Evolutionary conservation across 345 rosid genomes (phyloP), one percentile per base, ranked within the genome.

Genomic region (Kandelia obovata): DNA sequence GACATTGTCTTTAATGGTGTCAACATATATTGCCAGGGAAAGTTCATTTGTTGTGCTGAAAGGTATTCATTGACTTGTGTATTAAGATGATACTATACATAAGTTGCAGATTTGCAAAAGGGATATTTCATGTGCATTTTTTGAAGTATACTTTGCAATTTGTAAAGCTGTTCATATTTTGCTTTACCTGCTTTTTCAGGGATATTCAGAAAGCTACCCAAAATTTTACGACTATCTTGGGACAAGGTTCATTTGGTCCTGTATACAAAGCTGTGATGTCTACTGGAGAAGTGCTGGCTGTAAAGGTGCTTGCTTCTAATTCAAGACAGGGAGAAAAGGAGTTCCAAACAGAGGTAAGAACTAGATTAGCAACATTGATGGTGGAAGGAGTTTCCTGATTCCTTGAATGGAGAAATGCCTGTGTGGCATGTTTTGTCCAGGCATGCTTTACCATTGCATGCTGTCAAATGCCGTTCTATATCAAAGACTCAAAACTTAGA

Each of bases 161-260:
- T 43, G 49, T 58, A 61, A 58, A 32, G 62, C 43, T 3, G 19
- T 57, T 60, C 35, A 47, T 66, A 19, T 10, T 63, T 35, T 26
- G 16, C 43, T 21, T 64, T 55, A 31, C 49, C 37, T 26, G 20
- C 51, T 69, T 57, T 69, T 67, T 58, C 86, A 91, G 97, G 93
- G 99, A 89, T 80, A 80, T 95, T 59, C 93, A 92, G 85, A 95
- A 95, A 83, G 96, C 93, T 63, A 95, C 99, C 43, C 83, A 86
- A 58, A 88, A 85, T 74, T 95, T 91, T 73, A 91, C 93, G 8
- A 89, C 92, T 23, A 68, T 84, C 58, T 61, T 95, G 64, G 99
- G 99, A 32, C 84, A 92, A 84, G 99, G 99, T 64, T 86, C 99
- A 58, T 92, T 88, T 80, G 99, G 99, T 74, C 96, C 96, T 19